Evolutionary conservation across 2,329 filamentous ascomycete species (phyloP).

Genomic region (Pseudocercospora fuligena): DNA sequence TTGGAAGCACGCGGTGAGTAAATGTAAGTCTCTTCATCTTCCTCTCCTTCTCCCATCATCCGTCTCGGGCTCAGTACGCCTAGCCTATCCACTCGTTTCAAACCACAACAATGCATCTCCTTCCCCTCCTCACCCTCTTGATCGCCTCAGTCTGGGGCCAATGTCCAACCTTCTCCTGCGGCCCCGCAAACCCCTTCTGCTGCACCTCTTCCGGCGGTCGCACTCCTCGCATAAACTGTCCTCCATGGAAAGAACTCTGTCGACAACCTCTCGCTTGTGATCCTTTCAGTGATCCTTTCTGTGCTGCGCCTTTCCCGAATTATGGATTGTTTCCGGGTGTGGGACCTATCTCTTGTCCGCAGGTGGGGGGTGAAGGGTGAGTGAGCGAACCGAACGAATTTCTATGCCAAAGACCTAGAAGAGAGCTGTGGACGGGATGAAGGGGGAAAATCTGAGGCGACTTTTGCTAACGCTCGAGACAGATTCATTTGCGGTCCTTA

Average conservation of each 20-base stretch:
- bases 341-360: background rate
- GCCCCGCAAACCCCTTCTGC: background rate
- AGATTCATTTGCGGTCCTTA: background rate
- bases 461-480: background rate
- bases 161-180: conserved; percentile 1
- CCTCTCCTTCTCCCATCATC: background rate
- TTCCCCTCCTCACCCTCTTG: background rate
- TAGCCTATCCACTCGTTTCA: background rate
- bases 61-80: background rate
- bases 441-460: background rate
- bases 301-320: background rate
- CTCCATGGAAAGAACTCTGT: conserved; percentile 1
- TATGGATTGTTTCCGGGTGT: background rate
- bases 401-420: too few relatives aligned
- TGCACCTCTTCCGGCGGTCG: background rate
- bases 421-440: too few relatives aligned
- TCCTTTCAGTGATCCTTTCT: background rate
- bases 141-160: background rate
- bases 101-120: background rate
- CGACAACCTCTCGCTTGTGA: background rate
- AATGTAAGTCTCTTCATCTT: background rate
- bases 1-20: background rate
- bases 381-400: background rate
- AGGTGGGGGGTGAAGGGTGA: background rate
- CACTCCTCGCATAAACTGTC: background rate